These are phyloP conservation scores for Fusarium piperis DNA, from an alignment of 2,329 filamentous ascomycete genomes.

Conservation along the genomic window DNA sequence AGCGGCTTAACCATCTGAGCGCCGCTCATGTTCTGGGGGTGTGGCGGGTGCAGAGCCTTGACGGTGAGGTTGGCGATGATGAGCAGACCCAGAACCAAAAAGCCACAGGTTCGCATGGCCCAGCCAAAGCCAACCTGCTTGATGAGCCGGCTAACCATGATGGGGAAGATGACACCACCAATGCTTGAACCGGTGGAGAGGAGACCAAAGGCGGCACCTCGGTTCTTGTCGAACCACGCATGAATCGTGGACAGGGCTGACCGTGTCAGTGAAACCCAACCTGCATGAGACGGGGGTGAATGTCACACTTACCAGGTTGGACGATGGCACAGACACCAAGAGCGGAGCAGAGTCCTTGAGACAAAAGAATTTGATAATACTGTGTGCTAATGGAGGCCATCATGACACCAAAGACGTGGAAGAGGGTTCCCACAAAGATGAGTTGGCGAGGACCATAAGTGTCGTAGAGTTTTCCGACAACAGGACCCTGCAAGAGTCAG, in stretches of 20 bases:
- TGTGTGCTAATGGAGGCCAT: conserved; percentile 63
- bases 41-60: conserved; percentile 35
- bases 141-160: conserved; percentile 51
- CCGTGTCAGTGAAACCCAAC: not conserved
- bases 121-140: conserved; percentile 50
- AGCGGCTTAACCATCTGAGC: conserved; percentile 47
- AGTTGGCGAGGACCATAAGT: conserved; percentile 68
- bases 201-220: conserved; percentile 49
- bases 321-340: conserved; percentile 50
- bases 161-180: conserved; percentile 53
- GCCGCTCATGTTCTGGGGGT: conserved; percentile 41
- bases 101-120: conserved; percentile 52
- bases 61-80: conserved; percentile 46
- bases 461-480: conserved; percentile 72
- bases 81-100: conserved; percentile 49
- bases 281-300: not conserved
- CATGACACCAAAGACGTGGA: conserved; percentile 71
- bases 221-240: conserved; percentile 49
- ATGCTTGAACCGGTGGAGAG: conserved; percentile 49
- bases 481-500: conserved; percentile 54
- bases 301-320: conserved; percentile 38
- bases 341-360: conserved; percentile 51
- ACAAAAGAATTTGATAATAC: conserved; percentile 54
- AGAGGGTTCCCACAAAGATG: conserved; percentile 60
- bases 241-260: conserved; percentile 44